Base-by-base conservation (phyloP, 208 protist genomes). In the Tritrichomonas foetus region DNA sequence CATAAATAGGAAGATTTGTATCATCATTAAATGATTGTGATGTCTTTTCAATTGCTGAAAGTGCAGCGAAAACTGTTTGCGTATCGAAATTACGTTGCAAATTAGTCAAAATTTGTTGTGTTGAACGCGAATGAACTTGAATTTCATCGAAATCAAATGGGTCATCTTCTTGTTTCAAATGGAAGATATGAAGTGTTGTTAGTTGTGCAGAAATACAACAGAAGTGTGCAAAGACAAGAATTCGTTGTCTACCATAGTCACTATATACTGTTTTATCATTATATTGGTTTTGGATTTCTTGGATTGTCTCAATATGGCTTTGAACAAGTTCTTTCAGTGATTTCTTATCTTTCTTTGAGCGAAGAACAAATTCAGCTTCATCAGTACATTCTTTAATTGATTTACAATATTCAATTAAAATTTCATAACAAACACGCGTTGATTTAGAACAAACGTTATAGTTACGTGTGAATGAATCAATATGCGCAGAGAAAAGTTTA, bases 181-280 rank as follows among this genome's bases (percentile, higher is more conserved):
- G 41, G 30, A 39, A 13, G 9, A 89, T 53, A n/a, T 89, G 53
- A 14, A 89, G 30, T n/a, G 33, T 49, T 57, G 78, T 89, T 5
- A 89, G 8, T 57, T 50, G 39, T 14, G 14, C 2, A 14, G 41
- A 27, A 20, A 89, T 36, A 25, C 2, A 47, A 47, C 41, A 57
- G 14, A 27, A 53, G 16, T 57, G 78, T 57, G 78, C 41, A 33
- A 61, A 89, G 78, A 89, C 57, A 13, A 89, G n/a, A 0, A 89
- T 44, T 57, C 78, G 25, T 49, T 57, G 25, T 50, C 47, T 25
- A 39, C 27, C 78, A 47, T 44, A 57, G 8, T 89, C 47, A 39
- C 41, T 53, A 50, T 89, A 89, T 14, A 89, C 44, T 13, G 41
- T 36, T 57, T 89, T 89, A 50, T 89, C 78, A 50, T 89, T 57